Evolutionary conservation across 352 stramenopile species (phyloP).

Genomic region (Lagenidium giganteum): DNA sequence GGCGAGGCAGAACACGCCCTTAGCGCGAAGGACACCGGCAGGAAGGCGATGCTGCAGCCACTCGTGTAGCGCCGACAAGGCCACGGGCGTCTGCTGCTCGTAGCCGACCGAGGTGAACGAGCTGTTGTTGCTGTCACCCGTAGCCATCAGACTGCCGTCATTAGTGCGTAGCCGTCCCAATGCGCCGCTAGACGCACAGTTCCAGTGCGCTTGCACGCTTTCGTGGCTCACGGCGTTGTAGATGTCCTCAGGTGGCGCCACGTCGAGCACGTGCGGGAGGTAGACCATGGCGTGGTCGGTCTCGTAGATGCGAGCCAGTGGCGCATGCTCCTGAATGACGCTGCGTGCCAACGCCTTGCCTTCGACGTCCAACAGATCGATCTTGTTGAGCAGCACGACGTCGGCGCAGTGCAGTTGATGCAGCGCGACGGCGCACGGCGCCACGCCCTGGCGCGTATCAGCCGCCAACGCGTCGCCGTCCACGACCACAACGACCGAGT

Average conservation of each 20-base stretch:
- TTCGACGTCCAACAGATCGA: constrained; percentile 48
- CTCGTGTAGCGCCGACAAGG: constrained; percentile 41
- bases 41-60: constrained; percentile 37
- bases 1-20: constrained; percentile 60
- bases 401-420: constrained; percentile 68
- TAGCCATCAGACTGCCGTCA: background rate
- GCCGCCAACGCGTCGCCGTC: constrained; percentile 64
- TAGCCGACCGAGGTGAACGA: constrained; percentile 43
- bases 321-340: constrained; percentile 38
- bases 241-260: constrained; percentile 44
- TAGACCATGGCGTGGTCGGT: constrained; percentile 56
- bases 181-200: constrained; percentile 26
- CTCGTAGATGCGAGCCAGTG: constrained; percentile 58
- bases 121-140: constrained; percentile 4
- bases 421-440: constrained; percentile 37
- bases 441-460: constrained; percentile 20
- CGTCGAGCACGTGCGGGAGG: constrained; percentile 69
- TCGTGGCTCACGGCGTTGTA: constrained; percentile 63
- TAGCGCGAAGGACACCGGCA: constrained; percentile 35
- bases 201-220: constrained; percentile 55
- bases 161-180: constrained; percentile 31
- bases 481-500: constrained; percentile 73
- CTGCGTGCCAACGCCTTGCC: constrained; percentile 18
- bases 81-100: constrained; percentile 30
- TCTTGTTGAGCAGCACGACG: constrained; percentile 81